Evolutionary conservation across 2,329 filamentous ascomycete species (phyloP), one percentile per base, ranked within the genome.

Genomic region (Alternaria hordeiaustralica): DNA sequence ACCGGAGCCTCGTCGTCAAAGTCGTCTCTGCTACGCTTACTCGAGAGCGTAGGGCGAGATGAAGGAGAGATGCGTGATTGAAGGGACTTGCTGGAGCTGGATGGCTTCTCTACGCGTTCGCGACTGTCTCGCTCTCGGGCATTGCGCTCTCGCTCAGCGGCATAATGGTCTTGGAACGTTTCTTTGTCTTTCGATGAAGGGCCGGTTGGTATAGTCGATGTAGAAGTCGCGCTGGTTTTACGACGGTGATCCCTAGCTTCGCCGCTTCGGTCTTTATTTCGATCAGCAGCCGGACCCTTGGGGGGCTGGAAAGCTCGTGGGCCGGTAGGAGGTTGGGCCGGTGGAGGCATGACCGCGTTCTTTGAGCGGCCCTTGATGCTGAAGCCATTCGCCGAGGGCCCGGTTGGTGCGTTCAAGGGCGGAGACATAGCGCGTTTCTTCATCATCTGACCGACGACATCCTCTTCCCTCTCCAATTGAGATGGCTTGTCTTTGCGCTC

Each of bases 131-230:
- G 71, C 56, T 77, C 76, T 2, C 75, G 69, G 13, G 72, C 73
- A n/a, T 79, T 77, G 20, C 67, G 71, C 74, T 92, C 90, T 21
- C 90, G 87, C 78, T 93, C 90, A 0, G 89, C 82, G 2, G 90
- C 90, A 77, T 92, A 90, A n/a, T 87, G 84, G 67, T 91, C 88
- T 60, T 74, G 72, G 12, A 67, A 28, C 2, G 25, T 55, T 36
- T 46, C 51, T 28, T 55, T 60, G 36, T 60, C 57, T 13, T 51
- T 50, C 1, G 69, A 64, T 10, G 71, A 47, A 11, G 70, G 59
- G 6, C 69, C 69, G 12, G 64, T 61, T 6, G 76, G 66, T 5
- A 69, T 67, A 13, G 64, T 60, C 12, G 71, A 63, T 7, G 53
- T 26, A 2, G 71, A 69, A 12, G 64, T 66, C 2, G 47, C 64